phyloP scores from a whole-genome alignment of 1,284 basidiomycete genomes.

The Stygiomarasmius scandens region DNA sequence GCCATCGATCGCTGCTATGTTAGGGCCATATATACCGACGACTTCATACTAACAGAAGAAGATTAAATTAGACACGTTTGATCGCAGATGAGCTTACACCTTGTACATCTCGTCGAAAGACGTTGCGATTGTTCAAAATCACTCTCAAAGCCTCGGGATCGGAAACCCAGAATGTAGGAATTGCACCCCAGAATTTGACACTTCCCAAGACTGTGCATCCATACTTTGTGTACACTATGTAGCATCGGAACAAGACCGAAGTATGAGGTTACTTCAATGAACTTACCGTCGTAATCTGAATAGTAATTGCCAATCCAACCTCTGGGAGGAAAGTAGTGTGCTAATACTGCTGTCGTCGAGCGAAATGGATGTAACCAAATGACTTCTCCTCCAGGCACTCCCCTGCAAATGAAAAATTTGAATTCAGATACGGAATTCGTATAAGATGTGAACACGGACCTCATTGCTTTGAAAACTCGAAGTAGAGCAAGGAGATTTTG shows the following conservation, averaged over 20 bases:
- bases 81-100: slow-evolving; percentile 26
- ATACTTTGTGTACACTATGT: slow-evolving; percentile 38
- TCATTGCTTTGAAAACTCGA: not conserved
- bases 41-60: slow-evolving; percentile 30
- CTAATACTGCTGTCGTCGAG: slow-evolving; percentile 25
- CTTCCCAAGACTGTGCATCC: slow-evolving; percentile 41
- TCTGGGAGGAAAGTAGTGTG: slow-evolving; percentile 34
- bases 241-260: too few species aligned
- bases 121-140: slow-evolving; percentile 30
- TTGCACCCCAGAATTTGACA: slow-evolving; percentile 28
- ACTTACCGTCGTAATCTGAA: slow-evolving; percentile 24
- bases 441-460: not conserved
- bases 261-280: too few species aligned
- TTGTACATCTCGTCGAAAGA: slow-evolving; percentile 39
- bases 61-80: not conserved
- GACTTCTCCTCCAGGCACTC: not conserved
- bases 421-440: not conserved
- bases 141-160: slow-evolving; percentile 43
- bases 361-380: slow-evolving; percentile 29
- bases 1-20: too few species aligned
- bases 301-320: slow-evolving; percentile 33
- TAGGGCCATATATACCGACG: slow-evolving; percentile 12
- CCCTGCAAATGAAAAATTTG: not conserved
- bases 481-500: too few species aligned
- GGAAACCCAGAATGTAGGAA: slow-evolving; percentile 39